phyloP scores from a whole-genome alignment of 2,329 filamentous ascomycete genomes.

The Botrytis porri region DNA sequence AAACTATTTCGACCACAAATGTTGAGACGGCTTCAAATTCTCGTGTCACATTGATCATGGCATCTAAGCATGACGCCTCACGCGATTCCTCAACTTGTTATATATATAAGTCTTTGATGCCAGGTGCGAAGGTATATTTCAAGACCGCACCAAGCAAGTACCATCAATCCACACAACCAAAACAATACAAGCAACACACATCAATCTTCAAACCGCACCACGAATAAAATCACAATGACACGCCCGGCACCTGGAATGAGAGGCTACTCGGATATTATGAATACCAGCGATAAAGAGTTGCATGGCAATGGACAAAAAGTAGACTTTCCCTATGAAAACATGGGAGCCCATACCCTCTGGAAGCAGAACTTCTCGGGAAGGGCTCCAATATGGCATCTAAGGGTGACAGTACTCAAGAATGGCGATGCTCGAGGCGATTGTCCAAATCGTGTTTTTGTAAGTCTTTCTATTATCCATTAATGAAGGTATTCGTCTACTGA shows the following conservation, averaged over 20 bases:
- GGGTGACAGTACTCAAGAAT: slow-evolving; percentile 30
- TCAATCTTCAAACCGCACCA: neutral
- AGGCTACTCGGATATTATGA: slow-evolving; percentile 20
- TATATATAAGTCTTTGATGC: neutral
- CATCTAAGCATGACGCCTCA: neutral
- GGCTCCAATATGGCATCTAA: slow-evolving; percentile 30
- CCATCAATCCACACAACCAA: neutral
- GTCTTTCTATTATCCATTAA: slow-evolving; percentile 6
- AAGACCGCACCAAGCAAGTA: neutral
- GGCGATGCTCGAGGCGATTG: slow-evolving; percentile 29
- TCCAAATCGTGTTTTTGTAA: slow-evolving; percentile 29
- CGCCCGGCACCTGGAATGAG: slow-evolving; percentile 4
- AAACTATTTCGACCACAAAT: neutral
- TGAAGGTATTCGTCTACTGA: neutral
- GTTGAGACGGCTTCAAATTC: neutral
- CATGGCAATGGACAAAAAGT: slow-evolving; percentile 29
- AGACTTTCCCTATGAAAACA: slow-evolving; percentile 18
- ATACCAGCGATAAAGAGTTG: neutral
- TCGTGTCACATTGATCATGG: neutral
- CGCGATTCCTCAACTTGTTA: neutral
- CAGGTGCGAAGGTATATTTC: neutral
- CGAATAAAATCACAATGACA: neutral
- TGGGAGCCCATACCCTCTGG: slow-evolving; percentile 28
- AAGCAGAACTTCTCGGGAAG: slow-evolving; percentile 19
- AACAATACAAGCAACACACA: neutral